These are phyloP conservation scores for Pyrenophora tritici-repentis DNA, from an alignment of 2,329 filamentous ascomycete genomes.

Conservation along the genomic window DNA sequence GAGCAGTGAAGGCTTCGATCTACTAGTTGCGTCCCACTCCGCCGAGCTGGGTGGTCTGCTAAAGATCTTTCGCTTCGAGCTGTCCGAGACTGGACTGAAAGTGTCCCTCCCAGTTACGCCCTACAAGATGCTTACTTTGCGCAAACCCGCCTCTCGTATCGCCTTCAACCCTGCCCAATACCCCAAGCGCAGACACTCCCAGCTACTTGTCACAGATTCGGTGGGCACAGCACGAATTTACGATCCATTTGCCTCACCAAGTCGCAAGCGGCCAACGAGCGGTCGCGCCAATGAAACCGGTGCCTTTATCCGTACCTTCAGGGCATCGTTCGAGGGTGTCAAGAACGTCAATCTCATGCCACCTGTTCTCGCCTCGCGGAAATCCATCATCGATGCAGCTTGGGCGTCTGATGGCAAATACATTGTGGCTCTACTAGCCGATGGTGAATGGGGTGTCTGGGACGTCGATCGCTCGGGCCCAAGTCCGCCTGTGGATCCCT, in stretches of 20 bases:
- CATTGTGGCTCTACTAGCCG: conserved; percentile 54
- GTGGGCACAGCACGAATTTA: conserved; percentile 63
- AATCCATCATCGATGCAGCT: conserved; percentile 54
- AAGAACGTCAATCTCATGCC: conserved; percentile 31
- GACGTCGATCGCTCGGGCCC: conserved; percentile 48
- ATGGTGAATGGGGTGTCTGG: conserved; percentile 61
- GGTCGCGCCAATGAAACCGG: conserved; percentile 25
- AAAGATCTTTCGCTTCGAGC: conserved; percentile 49
- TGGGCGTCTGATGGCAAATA: conserved; percentile 55
- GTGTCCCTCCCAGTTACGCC: conserved; percentile 49
- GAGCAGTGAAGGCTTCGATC: conserved; percentile 42
- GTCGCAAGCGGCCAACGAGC: conserved; percentile 27
- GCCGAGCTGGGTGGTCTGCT: conserved; percentile 48
- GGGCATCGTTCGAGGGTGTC: conserved; percentile 39
- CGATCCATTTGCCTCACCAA: conserved; percentile 54
- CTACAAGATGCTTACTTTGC: conserved; percentile 55
- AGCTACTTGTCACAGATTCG: conserved; percentile 60
- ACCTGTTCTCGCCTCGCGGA: conserved; percentile 48
- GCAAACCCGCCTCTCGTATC: conserved; percentile 56
- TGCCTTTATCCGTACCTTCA: conserved; percentile 41
- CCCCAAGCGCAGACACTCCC: conserved; percentile 58
- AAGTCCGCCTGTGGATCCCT: conserved; percentile 34
- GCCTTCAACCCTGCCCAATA: conserved; percentile 60
- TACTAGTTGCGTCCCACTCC: conserved; percentile 51
- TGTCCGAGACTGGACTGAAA: conserved; percentile 44